phyloP scores from a whole-genome alignment of 1,284 basidiomycete species.

The Rhodotorula sp. region DNA sequence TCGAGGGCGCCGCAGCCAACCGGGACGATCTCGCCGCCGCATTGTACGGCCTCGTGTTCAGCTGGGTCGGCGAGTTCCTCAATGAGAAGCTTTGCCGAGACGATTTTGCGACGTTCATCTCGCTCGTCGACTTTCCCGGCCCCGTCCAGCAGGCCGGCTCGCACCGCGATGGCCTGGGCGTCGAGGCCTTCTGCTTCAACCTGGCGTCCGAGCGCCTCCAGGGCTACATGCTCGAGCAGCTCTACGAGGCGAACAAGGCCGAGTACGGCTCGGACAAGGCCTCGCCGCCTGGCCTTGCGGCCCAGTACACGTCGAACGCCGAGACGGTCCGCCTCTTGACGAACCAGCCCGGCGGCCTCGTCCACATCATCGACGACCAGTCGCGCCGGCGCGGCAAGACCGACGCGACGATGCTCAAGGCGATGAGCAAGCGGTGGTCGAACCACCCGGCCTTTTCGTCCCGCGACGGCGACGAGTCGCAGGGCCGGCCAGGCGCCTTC shows the following conservation, averaged over 20 bases:
- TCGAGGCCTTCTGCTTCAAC: constrained; percentile 96
- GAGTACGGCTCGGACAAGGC: constrained; percentile 89
- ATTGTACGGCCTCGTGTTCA: constrained; percentile 90
- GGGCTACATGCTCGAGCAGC: constrained; percentile 72
- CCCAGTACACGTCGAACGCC: constrained; percentile 83
- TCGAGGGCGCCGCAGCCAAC: constrained; percentile 87
- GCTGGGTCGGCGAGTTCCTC: constrained; percentile 95
- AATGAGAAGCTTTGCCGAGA: constrained; percentile 91
- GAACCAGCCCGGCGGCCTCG: constrained; percentile 83
- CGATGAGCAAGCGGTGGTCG: constrained; percentile 89
- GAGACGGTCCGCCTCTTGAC: constrained; percentile 86
- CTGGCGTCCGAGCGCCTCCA: constrained; percentile 91
- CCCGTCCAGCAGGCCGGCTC: constrained; percentile 61
- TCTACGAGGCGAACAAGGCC: constrained; percentile 69
- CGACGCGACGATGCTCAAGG: constrained; percentile 90
- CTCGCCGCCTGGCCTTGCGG: constrained; percentile 64
- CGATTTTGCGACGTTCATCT: constrained; percentile 87
- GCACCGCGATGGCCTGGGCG: constrained; percentile 75
- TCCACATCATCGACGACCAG: constrained; percentile 98
- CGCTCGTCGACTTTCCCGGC: constrained; percentile 95
- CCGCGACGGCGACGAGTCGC: constrained; percentile 60
- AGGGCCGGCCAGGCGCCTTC: constrained; percentile 82
- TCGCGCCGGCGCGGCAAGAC: constrained; percentile 84
- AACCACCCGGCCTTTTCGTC: constrained; percentile 82
- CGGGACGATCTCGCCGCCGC: constrained; percentile 90